These are phyloP conservation scores for Blastobotrys malaysiensis DNA, from an alignment of 1,139 yeast species.

Conservation along the genomic window DNA sequence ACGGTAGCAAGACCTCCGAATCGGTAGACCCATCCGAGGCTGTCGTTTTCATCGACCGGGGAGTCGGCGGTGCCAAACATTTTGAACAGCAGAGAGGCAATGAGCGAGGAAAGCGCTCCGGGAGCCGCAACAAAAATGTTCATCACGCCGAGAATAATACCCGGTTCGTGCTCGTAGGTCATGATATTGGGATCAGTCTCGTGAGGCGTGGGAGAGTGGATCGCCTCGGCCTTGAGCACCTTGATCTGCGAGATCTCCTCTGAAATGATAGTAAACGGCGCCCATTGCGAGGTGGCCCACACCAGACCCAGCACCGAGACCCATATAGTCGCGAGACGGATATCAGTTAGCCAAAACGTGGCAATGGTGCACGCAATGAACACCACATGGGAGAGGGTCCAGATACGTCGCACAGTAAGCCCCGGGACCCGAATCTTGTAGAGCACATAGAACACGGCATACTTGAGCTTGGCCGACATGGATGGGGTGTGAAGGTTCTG, in stretches of 20 bases:
- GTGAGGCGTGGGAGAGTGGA: slow-evolving; percentile 1
- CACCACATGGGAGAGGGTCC: slow-evolving; percentile 32
- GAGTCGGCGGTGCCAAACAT: slow-evolving; percentile 22
- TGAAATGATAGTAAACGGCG: slow-evolving; percentile 37
- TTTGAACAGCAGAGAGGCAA: slow-evolving; percentile 30
- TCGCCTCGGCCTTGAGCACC: slow-evolving; percentile 21
- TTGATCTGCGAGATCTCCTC: slow-evolving; percentile 32
- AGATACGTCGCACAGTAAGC: slow-evolving; percentile 23
- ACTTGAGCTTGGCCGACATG: neutral
- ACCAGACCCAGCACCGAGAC: slow-evolving; percentile 35
- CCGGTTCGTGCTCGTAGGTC: slow-evolving; percentile 30
- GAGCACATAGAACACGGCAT: neutral
- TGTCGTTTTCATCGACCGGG: slow-evolving; percentile 28
- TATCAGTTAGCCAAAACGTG: slow-evolving; percentile 28
- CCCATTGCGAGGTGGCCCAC: slow-evolving; percentile 40
- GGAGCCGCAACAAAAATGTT: slow-evolving; percentile 38
- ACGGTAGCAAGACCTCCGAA: slow-evolving; percentile 35
- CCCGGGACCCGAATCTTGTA: slow-evolving; percentile 7
- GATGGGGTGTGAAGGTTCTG: neutral
- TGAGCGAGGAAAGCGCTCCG: slow-evolving; percentile 36
- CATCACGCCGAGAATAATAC: slow-evolving; percentile 37
- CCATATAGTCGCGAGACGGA: slow-evolving; percentile 28
- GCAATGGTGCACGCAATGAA: slow-evolving; percentile 31
- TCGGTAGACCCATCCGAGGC: slow-evolving; percentile 36
- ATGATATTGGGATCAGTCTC: neutral